Evolutionary conservation across 257 asterid genomes (phyloP).

Genomic region (Solanum medicagineum): DNA sequence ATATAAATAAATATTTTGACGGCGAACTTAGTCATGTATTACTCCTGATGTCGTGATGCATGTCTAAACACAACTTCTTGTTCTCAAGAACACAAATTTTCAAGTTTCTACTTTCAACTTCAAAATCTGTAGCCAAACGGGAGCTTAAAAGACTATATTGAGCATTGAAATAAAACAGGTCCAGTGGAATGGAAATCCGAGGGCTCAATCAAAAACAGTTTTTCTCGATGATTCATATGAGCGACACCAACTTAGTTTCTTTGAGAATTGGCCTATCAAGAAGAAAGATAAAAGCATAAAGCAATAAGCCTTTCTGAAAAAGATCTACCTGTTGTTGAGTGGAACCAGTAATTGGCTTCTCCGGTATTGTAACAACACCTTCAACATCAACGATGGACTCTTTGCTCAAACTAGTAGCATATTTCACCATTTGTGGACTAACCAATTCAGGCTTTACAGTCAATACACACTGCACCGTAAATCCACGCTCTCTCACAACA

Average conservation of each 20-base stretch:
- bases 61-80: background rate
- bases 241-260: background rate
- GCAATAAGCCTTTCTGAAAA: background rate
- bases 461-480: slow-evolving; percentile 75
- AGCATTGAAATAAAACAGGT: background rate
- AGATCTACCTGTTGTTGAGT: slow-evolving; percentile 73
- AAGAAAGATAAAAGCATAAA: background rate
- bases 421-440: slow-evolving; percentile 76
- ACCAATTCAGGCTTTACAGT: slow-evolving; percentile 48
- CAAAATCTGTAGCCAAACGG: background rate
- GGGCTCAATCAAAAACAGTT: background rate
- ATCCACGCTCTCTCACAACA: slow-evolving; percentile 67
- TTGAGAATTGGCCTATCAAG: background rate
- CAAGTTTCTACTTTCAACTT: background rate
- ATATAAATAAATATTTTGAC: background rate
- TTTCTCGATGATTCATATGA: background rate
- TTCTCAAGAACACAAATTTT: background rate
- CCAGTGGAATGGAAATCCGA: background rate
- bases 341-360: slow-evolving; percentile 50
- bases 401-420: slow-evolving; percentile 44
- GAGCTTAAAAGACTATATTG: background rate
- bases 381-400: slow-evolving; percentile 68
- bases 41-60: background rate
- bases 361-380: slow-evolving; percentile 67
- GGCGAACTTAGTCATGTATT: background rate